phyloP scores from a whole-genome alignment of 139 green algal genomes.

The Chlorella sp. region DNA sequence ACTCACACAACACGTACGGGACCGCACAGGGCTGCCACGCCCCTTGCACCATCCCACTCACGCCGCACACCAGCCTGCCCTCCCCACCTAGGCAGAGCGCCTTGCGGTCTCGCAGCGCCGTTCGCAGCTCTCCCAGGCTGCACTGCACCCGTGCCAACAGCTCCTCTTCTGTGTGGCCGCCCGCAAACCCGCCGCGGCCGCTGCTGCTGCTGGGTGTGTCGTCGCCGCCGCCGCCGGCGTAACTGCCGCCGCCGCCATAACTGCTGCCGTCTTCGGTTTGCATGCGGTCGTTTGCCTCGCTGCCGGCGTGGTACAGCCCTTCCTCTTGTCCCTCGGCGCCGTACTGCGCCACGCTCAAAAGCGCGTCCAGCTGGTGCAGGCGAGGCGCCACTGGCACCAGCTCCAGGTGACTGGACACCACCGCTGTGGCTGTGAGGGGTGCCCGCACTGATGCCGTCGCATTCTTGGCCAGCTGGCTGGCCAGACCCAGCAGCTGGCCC shows the following conservation, averaged over 20 bases:
- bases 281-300: neutral
- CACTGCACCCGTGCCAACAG: slow-evolving; percentile 57
- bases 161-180: slow-evolving; percentile 49
- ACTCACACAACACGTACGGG: neutral
- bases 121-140: slow-evolving; percentile 46
- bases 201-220: neutral
- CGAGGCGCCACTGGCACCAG: slow-evolving; percentile 34
- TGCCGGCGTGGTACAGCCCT: neutral
- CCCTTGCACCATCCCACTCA: neutral
- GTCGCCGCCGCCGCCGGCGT: neutral
- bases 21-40: neutral
- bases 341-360: slow-evolving; percentile 24
- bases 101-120: slow-evolving; percentile 41
- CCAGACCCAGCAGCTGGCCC: slow-evolving; percentile 26
- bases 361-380: slow-evolving; percentile 43
- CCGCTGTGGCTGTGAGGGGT: slow-evolving; percentile 37
- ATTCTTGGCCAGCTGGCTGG: slow-evolving; percentile 43
- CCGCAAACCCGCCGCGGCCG: neutral
- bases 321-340: neutral
- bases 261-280: neutral
- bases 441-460: neutral
- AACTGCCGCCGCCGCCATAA: neutral
- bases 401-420: slow-evolving; percentile 46
- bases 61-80: neutral
- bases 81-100: slow-evolving; percentile 52